Conservation (phyloP, 257 asterid genomes). For the Ocimum tenuiflorum region DNA sequence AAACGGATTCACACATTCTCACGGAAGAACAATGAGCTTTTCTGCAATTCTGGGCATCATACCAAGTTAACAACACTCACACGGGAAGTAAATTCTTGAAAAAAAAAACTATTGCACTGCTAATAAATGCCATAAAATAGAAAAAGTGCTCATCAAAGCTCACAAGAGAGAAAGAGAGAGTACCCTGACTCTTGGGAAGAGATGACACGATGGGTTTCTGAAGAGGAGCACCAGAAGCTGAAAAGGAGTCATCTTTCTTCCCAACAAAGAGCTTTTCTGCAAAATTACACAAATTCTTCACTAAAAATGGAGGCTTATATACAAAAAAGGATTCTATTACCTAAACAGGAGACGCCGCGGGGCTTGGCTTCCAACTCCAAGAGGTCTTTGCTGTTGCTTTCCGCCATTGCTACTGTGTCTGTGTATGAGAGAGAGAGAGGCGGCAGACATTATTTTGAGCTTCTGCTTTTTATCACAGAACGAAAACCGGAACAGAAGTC, state of each 20-base stretch:
- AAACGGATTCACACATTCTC: background rate
- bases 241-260: conserved; percentile 23
- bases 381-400: conserved; percentile 42
- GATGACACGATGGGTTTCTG: conserved; percentile 43
- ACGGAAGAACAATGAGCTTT: background rate
- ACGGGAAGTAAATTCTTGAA: background rate
- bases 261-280: conserved; percentile 58
- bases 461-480: too few relatives aligned
- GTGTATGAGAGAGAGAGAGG: background rate
- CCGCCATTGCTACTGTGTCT: conserved; percentile 17
- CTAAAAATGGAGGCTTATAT: background rate
- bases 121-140: background rate
- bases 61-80: background rate
- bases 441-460: too few relatives aligned
- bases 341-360: conserved; percentile 13
- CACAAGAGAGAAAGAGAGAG: background rate
- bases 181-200: conserved; percentile 60
- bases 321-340: background rate
- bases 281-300: conserved; percentile 9
- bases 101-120: background rate
- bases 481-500: too few relatives aligned
- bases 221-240: conserved; percentile 26
- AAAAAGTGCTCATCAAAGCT: background rate
- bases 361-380: conserved; percentile 44
- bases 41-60: background rate